Base-by-base conservation (phyloP, 495 filamentous ascomycete species). In the Lentithecium fluviatile region DNA sequence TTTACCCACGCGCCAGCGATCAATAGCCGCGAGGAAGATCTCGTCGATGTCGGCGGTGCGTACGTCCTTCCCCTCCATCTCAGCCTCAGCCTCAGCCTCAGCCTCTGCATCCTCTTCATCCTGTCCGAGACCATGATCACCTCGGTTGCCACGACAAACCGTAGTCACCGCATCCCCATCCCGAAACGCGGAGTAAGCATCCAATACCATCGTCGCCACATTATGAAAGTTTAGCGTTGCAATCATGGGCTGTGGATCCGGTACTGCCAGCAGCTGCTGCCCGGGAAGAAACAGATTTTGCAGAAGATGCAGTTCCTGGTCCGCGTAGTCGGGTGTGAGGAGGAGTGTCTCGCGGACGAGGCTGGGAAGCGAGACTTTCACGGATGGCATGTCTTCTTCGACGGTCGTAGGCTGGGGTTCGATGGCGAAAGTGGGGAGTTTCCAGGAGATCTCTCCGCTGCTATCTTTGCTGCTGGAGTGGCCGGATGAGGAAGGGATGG, bases 191-290 rank as follows among this genome's bases (percentile, higher is more conserved):
- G 34, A 2, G 21, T 43, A 48, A 0, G 32, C 37, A 32, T 64
- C 61, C 40, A 64, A 15, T 8, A 58, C 47, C 4, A 64, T 32
- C 1, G 53, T 36, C 26, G 54, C 47, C 23, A 58, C 53, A 40
- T 54, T 64, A 54, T 64, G 61, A 54, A 64, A 64, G 49, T 64
- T 64, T 2, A 64, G 54, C 10, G 58, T n/a, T 8, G 54, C 47
- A 40, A 54, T 21, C n/a, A 17, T 38, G 38, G 46, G 52, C 21
- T 24, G 8, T 1, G 51, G 23, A 19, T 50, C 51, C 1, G 42
- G 59, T 7, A 15, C 15, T 11, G 37, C 42, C 2, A 10, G 47
- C 12, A 13, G n/a, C 7, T 47, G 19, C 38, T 64, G 61, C 10
- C 37, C 13, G 32, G 54, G 47, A n/a, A 64, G 55, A 49, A 64